These are phyloP conservation scores for Larix kaempferi DNA, from an alignment of 75 land plant species.

Conservation along the genomic window DNA sequence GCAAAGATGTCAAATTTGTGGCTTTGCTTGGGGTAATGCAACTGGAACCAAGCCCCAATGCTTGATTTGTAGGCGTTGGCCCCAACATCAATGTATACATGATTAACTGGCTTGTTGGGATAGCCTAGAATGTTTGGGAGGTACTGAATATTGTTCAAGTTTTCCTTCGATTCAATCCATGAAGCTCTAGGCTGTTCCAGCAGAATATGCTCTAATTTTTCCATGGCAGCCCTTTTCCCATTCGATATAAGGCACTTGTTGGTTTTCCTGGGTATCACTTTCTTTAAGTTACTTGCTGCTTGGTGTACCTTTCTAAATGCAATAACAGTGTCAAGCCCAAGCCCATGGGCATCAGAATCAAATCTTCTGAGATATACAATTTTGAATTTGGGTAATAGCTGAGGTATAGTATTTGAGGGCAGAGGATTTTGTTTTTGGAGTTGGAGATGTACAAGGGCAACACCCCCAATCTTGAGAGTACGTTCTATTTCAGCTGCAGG, in stretches of 20 bases:
- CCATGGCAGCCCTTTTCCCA: slow-evolving; percentile 24
- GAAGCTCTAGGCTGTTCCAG: slow-evolving; percentile 51
- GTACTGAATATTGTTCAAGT: slow-evolving; percentile 18
- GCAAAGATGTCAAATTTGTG: slow-evolving; percentile 48
- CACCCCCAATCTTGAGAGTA: slow-evolving; percentile 43
- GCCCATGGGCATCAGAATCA: slow-evolving; percentile 7
- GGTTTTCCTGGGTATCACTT: not conserved
- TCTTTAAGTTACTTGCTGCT: not conserved
- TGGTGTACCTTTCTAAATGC: slow-evolving; percentile 24
- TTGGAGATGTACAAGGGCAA: slow-evolving; percentile 27
- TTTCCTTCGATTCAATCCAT: not conserved
- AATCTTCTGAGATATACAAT: slow-evolving; percentile 43
- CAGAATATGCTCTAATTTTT: slow-evolving; percentile 41
- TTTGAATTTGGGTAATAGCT: slow-evolving; percentile 31
- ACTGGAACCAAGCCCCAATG: slow-evolving; percentile 55
- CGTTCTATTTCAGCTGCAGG: slow-evolving; percentile 31
- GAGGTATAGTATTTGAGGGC: slow-evolving; percentile 17
- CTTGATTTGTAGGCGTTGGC: slow-evolving; percentile 25
- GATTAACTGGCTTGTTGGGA: slow-evolving; percentile 35
- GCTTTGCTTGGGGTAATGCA: slow-evolving; percentile 55
- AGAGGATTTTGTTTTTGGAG: slow-evolving; percentile 10
- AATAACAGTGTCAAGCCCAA: slow-evolving; percentile 35
- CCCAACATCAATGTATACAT: slow-evolving; percentile 66
- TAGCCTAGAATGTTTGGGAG: slow-evolving; percentile 52
- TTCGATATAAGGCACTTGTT: slow-evolving; percentile 13